A percentile compares a stretch with the other conserved stretches of the same genome.
Conservation (phyloP, 495 filamentous ascomycete species). For the Articulospora tetracladia region DNA sequence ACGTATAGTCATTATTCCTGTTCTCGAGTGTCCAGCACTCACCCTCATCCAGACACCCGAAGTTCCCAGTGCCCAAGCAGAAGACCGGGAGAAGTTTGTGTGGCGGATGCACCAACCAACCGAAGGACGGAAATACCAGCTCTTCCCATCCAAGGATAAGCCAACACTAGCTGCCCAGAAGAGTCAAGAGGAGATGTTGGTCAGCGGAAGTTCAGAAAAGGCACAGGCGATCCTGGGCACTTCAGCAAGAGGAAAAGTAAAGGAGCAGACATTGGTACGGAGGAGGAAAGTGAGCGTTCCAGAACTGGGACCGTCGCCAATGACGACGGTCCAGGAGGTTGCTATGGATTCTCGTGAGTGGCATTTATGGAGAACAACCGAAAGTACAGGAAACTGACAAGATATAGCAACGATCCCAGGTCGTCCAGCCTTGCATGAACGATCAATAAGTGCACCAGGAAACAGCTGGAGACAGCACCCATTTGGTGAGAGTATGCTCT, state of each 20-base stretch:
- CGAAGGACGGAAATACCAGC: conserved; percentile 42
- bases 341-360: conserved; percentile 72
- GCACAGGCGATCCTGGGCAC: conserved; percentile 37
- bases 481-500: conserved; percentile 34
- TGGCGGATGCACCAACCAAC: conserved; percentile 51
- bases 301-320: conserved; percentile 50
- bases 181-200: conserved; percentile 47
- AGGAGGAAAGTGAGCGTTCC: conserved; percentile 60
- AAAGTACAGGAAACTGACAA: conserved; percentile 12
- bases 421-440: conserved; percentile 60
- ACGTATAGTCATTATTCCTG: conserved; percentile 7
- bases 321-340: conserved; percentile 64
- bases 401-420: conserved; percentile 67
- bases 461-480: conserved; percentile 43
- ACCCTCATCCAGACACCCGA: conserved; percentile 24
- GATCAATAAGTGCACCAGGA: conserved; percentile 62
- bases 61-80: conserved; percentile 25
- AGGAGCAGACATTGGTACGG: conserved; percentile 47
- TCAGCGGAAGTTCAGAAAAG: conserved; percentile 35
- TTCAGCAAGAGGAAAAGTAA: conserved; percentile 40
- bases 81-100: conserved; percentile 39
- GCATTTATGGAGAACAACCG: conserved; percentile 15
- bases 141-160: conserved; percentile 43
- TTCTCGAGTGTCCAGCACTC: not conserved
- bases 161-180: conserved; percentile 31